Conservation (phyloP, 2,329 filamentous ascomycete species). For the Fusarium succisae region DNA sequence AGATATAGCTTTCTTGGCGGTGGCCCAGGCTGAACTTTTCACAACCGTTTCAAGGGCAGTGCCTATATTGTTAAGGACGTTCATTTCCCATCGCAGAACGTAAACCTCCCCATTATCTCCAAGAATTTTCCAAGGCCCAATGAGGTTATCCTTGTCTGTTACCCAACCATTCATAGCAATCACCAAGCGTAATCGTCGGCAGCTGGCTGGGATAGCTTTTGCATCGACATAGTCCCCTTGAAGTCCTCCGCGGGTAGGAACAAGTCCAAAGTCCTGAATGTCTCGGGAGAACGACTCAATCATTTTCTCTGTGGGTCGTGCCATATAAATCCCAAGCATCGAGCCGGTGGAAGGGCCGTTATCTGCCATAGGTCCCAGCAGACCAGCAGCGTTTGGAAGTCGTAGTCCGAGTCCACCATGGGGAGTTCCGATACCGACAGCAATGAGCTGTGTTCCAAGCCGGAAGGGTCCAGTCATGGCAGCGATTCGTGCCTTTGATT, state of each 20-base stretch:
- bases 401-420: conserved; percentile 82
- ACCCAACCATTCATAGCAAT: conserved; percentile 88
- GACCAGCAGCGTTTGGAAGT: conserved; percentile 76
- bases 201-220: conserved; percentile 61
- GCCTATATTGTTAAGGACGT: conserved; percentile 80
- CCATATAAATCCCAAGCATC: conserved; percentile 91
- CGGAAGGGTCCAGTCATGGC: conserved; percentile 59
- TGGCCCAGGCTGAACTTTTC: conserved; percentile 81
- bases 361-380: conserved; percentile 82
- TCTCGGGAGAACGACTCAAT: conserved; percentile 89
- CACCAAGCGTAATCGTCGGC: conserved; percentile 79
- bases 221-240: conserved; percentile 56
- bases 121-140: conserved; percentile 79
- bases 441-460: conserved; percentile 79
- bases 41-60: conserved; percentile 80
- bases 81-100: conserved; percentile 83
- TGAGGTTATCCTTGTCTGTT: conserved; percentile 73
- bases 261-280: conserved; percentile 87
- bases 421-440: conserved; percentile 80
- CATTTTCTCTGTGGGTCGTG: conserved; percentile 83
- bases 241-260: conserved; percentile 70
- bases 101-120: conserved; percentile 81
- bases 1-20: conserved; percentile 65
- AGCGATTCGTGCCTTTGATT: conserved; percentile 72
- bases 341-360: conserved; percentile 83